Conservation (phyloP, 495 filamentous ascomycete species). For the Trichoderma reesei region DNA sequence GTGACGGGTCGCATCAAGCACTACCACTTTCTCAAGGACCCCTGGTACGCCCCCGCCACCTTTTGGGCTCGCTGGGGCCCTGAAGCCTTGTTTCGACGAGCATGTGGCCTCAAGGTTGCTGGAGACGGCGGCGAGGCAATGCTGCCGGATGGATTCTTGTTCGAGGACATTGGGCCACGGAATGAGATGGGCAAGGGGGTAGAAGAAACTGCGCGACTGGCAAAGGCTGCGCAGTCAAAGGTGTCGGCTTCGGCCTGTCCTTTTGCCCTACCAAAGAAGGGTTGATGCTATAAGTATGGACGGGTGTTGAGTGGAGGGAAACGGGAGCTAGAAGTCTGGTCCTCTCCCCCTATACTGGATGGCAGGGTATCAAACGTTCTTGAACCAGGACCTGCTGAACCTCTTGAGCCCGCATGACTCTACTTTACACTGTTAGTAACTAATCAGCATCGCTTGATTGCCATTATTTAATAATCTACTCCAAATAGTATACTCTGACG, state of each 20-base stretch:
- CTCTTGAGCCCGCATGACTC: too few species aligned
- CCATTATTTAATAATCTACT: too few species aligned
- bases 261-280: slow-evolving; percentile 22
- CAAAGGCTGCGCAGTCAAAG: slow-evolving; percentile 25
- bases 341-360: too few species aligned
- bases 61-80: slow-evolving; percentile 54
- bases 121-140: slow-evolving; percentile 49
- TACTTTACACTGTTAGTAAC: too few species aligned
- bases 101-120: slow-evolving; percentile 47
- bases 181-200: slow-evolving; percentile 46
- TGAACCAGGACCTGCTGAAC: too few species aligned
- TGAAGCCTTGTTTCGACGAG: slow-evolving; percentile 41
- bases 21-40: slow-evolving; percentile 40
- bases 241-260: slow-evolving; percentile 45
- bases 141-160: slow-evolving; percentile 47
- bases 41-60: slow-evolving; percentile 53
- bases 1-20: slow-evolving; percentile 40
- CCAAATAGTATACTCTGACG: too few species aligned
- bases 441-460: too few species aligned
- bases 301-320: too few species aligned
- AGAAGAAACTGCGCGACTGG: slow-evolving; percentile 30
- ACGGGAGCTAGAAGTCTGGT: too few species aligned
- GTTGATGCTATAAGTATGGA: neutral
- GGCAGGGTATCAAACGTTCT: too few species aligned
- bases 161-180: slow-evolving; percentile 49